Evolutionary conservation across 2,329 filamentous ascomycete species (phyloP), one percentile per base, ranked within the genome.

Genomic region (Tolypocladium ophioglossoides): DNA sequence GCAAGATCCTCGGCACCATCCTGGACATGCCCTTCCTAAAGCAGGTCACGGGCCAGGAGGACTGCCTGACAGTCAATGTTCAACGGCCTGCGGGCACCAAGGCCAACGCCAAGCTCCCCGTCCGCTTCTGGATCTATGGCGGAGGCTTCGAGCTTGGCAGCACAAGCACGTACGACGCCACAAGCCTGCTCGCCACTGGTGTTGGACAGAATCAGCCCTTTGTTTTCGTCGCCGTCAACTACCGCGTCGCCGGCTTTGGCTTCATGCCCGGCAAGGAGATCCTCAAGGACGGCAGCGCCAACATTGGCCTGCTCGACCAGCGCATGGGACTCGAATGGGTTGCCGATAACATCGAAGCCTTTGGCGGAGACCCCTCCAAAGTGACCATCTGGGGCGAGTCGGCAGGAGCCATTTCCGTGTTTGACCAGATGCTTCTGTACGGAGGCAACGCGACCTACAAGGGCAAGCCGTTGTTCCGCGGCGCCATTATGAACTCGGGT

Each of bases 341-440:
- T 1, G 82, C 85, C 9, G 86, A 89, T 61, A 89, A 91, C 59
- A 89, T 92, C 54, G 82, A 73, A 1, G 76, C 81, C 0, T 95
- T 94, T 64, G 89, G 89, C 11, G 89, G 89, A 16, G 87, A 92
- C 64, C 84, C 87, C 0, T 73, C 75, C n/a, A 87, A 86, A 66
- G 86, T 91, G 7, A 91, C 87, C 0, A 85, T 92, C 56, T 90
- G 85, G 84, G 88, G 88, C 30, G 84, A 91, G 64, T 84, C 79
- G 2, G 84, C 86, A 0, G 85, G 85, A 0, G 73, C 82, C 16
- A 89, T 91, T 57, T 90, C 86, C 0, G 86, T 89, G 1, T 79
- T 86, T 50, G 81, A 91, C 62, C 89, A 92, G 61, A 89, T 90
- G 80, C 72, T 82, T 1, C 72, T 91, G 12, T 90, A 88, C 60